Evolutionary conservation across 1,284 basidiomycete genomes (phyloP).

Genomic region (Singerocomus inundabilis): DNA sequence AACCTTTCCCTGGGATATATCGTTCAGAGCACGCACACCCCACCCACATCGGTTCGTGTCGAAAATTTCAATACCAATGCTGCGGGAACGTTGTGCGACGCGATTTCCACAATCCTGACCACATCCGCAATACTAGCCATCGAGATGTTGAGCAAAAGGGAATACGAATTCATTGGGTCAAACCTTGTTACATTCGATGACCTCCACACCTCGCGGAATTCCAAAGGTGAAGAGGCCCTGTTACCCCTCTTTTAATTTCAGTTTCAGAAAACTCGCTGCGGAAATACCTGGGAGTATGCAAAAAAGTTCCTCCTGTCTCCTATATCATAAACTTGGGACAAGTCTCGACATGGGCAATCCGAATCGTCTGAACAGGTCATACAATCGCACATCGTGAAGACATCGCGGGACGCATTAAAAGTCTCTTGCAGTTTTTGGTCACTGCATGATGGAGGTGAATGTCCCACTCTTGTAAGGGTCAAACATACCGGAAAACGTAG

Average conservation of each 20-base stretch:
- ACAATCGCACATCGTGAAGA: constrained; percentile 36
- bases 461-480: not conserved
- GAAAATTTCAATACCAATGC: constrained; percentile 53
- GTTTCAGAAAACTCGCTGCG: constrained; percentile 13
- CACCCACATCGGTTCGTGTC: constrained; percentile 53
- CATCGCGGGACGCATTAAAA: constrained; percentile 22
- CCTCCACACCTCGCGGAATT: constrained; percentile 43
- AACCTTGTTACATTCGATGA: constrained; percentile 63
- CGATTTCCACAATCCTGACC: constrained; percentile 46
- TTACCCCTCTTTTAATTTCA: constrained; percentile 1
- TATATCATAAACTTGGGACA: constrained; percentile 26
- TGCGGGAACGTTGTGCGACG: constrained; percentile 50
- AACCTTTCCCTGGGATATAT: constrained; percentile 51
- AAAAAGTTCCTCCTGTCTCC: constrained; percentile 23
- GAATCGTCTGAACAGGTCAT: constrained; percentile 27
- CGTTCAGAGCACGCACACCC: constrained; percentile 44
- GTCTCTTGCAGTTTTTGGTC: constrained; percentile 18
- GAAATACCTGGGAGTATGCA: constrained; percentile 43
- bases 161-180: not conserved
- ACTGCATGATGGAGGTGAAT: constrained; percentile 16
- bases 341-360: constrained; percentile 34
- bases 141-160: not conserved
- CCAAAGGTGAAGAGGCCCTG: constrained; percentile 52
- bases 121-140: constrained; percentile 45
- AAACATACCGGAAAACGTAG: constrained; percentile 44